Evolutionary conservation across 1,284 basidiomycete genomes (phyloP).

Genomic region (Leccinum colubrinum): DNA sequence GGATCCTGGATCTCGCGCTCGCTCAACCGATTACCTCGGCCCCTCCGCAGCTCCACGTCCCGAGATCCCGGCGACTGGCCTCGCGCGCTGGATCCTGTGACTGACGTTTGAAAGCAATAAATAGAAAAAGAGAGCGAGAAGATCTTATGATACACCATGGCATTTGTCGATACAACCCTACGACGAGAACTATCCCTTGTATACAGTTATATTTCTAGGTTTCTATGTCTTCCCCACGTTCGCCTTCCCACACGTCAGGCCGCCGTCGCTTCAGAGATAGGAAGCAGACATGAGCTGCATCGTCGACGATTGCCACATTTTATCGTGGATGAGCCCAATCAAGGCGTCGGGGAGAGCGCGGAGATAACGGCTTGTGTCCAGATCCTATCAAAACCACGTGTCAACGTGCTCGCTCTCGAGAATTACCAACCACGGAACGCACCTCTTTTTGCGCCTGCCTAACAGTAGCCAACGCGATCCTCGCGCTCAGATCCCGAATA

Average conservation of each 20-base stretch:
- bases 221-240: background rate
- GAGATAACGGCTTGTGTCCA: slow-evolving; percentile 47
- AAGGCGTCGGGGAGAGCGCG: slow-evolving; percentile 46
- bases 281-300: slow-evolving; percentile 4
- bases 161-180: background rate
- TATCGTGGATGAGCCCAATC: slow-evolving; percentile 47
- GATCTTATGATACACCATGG: background rate
- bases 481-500: slow-evolving; percentile 68
- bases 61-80: slow-evolving; percentile 6
- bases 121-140: background rate
- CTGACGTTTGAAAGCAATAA: slow-evolving; percentile 19
- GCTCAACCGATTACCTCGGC: background rate
- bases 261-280: slow-evolving; percentile 19
- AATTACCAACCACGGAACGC: slow-evolving; percentile 20
- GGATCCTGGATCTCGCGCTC: background rate
- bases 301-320: slow-evolving; percentile 55
- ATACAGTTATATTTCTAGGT: slow-evolving; percentile 2
- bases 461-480: slow-evolving; percentile 61
- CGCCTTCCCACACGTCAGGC: background rate
- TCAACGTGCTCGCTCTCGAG: background rate
- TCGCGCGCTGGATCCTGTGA: slow-evolving; percentile 5
- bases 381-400: slow-evolving; percentile 30
- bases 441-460: slow-evolving; percentile 64
- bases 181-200: too few species aligned
- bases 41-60: too few species aligned